Base-by-base conservation (phyloP, 2,329 filamentous ascomycete genomes). In the Phialophora expanda region DNA sequence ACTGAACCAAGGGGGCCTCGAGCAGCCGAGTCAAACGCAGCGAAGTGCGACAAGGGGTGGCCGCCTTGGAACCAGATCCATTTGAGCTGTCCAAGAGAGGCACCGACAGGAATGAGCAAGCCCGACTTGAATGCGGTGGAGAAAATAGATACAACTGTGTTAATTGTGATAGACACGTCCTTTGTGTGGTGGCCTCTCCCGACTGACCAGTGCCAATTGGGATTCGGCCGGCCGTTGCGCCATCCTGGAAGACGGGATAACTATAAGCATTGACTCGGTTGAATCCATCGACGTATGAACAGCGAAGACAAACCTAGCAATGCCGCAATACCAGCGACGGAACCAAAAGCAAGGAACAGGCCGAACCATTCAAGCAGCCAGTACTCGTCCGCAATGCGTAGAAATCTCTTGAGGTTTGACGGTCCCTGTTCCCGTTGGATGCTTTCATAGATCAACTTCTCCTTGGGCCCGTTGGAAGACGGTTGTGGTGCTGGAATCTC, bases 1-100 rank as follows among this genome's bases (percentile, higher is more conserved):
- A 74, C 32, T 9, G 75, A 62, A 1, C 75, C 75, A 69, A 70
- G 73, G 5, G 74, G 69, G 2, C 75, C 74, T 34, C 73, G 63
- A 38, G 73, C 75, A 7, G 73, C 75, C 46, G 72, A 61, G 17
- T 76, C 75, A 14, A 74, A 67, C 0, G 69, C 59, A 46, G 75
- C 69, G 17, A 75, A 58, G 11, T 53, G 50, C 26, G 50, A 53
- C 28, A 24, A 53, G 22, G 28, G 50, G 17, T 22, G 22, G 50
- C 50, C 50, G 20, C 50, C 28, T 53, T 53, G 50, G 50, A 53
- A 24, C 50, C 50, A 53, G 50, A 30, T 24, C 50, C 28, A 30
- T 53, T 53, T 53, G 20, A 53, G 50, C 59, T 76, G 73, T 51
- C 74, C 66, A 12, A 76, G 65, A 60, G 73, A 73, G 20, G 72